A percentile compares a stretch with the other conserved stretches of the same genome.
Evolutionary conservation across 1,284 basidiomycete genomes (phyloP).

Genomic region (Acaromyces ingoldii): DNA sequence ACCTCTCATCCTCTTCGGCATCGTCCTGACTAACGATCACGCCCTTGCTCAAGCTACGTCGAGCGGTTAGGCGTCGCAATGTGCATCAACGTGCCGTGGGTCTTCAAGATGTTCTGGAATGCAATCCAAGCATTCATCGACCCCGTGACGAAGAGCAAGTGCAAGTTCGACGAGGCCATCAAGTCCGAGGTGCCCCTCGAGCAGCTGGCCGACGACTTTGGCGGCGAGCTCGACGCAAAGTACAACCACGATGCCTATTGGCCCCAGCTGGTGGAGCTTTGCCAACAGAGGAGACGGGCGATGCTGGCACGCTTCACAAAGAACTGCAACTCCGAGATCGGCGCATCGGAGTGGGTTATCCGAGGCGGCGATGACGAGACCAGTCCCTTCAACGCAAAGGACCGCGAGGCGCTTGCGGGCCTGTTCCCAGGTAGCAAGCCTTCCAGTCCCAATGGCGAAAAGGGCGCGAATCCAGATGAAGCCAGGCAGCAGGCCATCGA

Average conservation of each 20-base stretch:
- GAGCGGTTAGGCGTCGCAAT: constrained; percentile 52
- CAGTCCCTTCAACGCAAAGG: constrained; percentile 2
- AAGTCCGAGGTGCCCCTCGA: constrained; percentile 34
- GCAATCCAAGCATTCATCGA: constrained; percentile 53
- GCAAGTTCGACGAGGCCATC: constrained; percentile 46
- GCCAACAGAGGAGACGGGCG: constrained; percentile 56
- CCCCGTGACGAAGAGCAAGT: constrained; percentile 51
- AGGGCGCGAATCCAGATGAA: neutral
- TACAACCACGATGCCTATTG: constrained; percentile 72
- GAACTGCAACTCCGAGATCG: constrained; percentile 42
- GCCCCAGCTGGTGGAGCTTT: constrained; percentile 61
- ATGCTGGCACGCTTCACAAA: constrained; percentile 59
- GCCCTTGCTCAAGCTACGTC: too few relatives aligned
- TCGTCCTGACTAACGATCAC: too few relatives aligned
- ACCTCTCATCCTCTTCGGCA: too few relatives aligned
- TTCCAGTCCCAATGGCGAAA: neutral
- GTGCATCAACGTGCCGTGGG: constrained; percentile 49
- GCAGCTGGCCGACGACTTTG: constrained; percentile 40
- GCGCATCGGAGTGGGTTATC: constrained; percentile 51
- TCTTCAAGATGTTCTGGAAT: constrained; percentile 35
- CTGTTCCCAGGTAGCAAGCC: neutral
- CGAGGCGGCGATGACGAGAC: constrained; percentile 41
- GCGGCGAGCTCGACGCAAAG: constrained; percentile 49
- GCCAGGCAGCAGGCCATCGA: too few relatives aligned
- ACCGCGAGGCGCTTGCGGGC: neutral